These are phyloP conservation scores for Erythrophleum fordii DNA, from an alignment of 306 rosid genomes.

Conservation along the genomic window DNA sequence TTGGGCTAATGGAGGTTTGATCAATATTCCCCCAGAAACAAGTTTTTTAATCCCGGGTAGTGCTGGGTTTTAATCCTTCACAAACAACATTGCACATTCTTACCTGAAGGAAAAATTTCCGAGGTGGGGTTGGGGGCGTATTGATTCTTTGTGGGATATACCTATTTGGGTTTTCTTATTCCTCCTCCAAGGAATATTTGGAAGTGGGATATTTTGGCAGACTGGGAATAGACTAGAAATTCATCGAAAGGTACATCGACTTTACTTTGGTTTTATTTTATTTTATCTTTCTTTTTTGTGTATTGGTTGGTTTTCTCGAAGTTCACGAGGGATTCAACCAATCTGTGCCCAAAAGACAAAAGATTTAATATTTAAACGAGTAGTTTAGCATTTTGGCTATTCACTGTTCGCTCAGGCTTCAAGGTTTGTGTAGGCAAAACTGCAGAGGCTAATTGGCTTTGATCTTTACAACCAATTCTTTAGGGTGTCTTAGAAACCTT, in stretches of 20 bases:
- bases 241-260: conserved; percentile 38
- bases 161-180: conserved; percentile 24
- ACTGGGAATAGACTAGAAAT: conserved; percentile 27
- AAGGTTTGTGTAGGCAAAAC: conserved; percentile 27
- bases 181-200: conserved; percentile 32
- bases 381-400: conserved; percentile 40
- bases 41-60: conserved; percentile 25
- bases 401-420: conserved; percentile 41
- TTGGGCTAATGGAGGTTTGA: conserved; percentile 40
- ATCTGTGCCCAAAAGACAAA: conserved; percentile 13
- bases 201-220: conserved; percentile 34
- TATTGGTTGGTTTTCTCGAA: conserved; percentile 52
- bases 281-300: neutral
- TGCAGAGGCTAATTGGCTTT: conserved; percentile 40
- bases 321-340: conserved; percentile 52
- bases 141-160: conserved; percentile 25
- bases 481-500: conserved; percentile 31
- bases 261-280: neutral
- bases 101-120: neutral
- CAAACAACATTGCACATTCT: conserved; percentile 20
- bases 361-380: conserved; percentile 37
- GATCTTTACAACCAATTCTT: conserved; percentile 55
- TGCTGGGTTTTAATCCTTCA: conserved; percentile 40
- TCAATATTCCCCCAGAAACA: conserved; percentile 40
- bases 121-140: conserved; percentile 30